Base-by-base conservation (phyloP, 2,329 filamentous ascomycete species). In the Aspergillus flavus region DNA sequence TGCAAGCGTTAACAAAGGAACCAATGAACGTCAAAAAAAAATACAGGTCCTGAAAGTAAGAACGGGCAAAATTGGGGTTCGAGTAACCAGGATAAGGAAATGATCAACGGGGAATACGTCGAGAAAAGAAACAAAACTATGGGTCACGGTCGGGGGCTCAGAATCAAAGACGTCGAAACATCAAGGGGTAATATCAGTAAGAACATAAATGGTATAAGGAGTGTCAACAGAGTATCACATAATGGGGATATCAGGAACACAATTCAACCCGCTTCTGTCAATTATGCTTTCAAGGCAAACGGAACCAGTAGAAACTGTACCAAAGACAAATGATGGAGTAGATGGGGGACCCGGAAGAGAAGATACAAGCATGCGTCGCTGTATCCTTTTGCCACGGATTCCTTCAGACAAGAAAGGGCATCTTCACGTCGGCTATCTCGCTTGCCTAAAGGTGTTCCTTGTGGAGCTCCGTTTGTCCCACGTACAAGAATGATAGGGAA, bases 151-250 rank as follows among this genome's bases (percentile, higher is more conserved):
- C 30, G 9, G 34, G 52, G 36, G 56, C 54, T 45, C 50, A 30
- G 54, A 58, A 52, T 48, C 57, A 61, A 62, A 63, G 55, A 62
- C 58, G 53, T 57, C 36, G 43, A 58, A 61, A 59, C 46, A 66
- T 61, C 63, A 61, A 48, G 41, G 53, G 61, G 58, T 59, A 54
- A 64, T 61, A 67, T 69, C 62, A 63, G 52, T 54, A 61, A 62
- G 61, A 66, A 66, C 62, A 57, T 61, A 62, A 50, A 64, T 67
- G 67, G 68, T 70, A 69, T 69, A 70, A 70, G 60, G 60, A 65
- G 61, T 57, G 60, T 62, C 59, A 66, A 61, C 41, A 62, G 19
- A 46, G 32, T n/a, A 34, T 32, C 52, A 55, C 52, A 39, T 34
- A 55, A 36, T 55, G 11, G 32, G 52, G 34, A 36, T 54, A 55